A percentile compares a stretch with the other conserved stretches of the same genome.
These are phyloP conservation scores for Neodidymelliopsis sp. DNA, from an alignment of 2,329 filamentous ascomycete species.

Conservation along the genomic window DNA sequence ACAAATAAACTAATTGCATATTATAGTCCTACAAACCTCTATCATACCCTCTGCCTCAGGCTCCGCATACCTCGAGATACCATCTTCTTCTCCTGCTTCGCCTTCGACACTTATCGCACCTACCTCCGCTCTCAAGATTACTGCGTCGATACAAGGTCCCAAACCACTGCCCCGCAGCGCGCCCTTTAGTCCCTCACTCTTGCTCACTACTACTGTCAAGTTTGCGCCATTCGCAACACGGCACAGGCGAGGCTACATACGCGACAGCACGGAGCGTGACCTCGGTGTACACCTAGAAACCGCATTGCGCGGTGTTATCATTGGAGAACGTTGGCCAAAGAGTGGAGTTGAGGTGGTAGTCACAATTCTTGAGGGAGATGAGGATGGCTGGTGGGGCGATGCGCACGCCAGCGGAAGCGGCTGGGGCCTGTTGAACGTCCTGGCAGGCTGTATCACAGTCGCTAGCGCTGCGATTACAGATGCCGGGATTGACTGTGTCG, in stretches of 20 bases:
- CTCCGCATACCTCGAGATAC: conserved; percentile 80
- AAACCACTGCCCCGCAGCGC: conserved; percentile 88
- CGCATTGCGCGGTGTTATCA: conserved; percentile 85
- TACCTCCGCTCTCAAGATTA: conserved; percentile 81
- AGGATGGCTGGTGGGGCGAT: conserved; percentile 74
- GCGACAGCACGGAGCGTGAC: conserved; percentile 86
- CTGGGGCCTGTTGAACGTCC: conserved; percentile 90
- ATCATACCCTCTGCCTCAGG: conserved; percentile 93
- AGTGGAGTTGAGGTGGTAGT: conserved; percentile 95
- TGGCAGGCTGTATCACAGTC: conserved; percentile 91
- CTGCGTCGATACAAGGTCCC: conserved; percentile 91
- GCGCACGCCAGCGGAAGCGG: conserved; percentile 63
- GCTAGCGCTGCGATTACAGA: conserved; percentile 92
- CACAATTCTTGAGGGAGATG: conserved; percentile 91
- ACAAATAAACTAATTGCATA: conserved; percentile 24
- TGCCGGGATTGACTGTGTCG: conserved; percentile 94
- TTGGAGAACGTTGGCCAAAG: conserved; percentile 97
- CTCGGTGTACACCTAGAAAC: conserved; percentile 91
- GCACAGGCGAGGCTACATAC: conserved; percentile 81
- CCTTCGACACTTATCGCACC: conserved; percentile 59
- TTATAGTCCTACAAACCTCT: conserved; percentile 83
- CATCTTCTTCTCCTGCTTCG: conserved; percentile 54
- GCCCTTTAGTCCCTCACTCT: conserved; percentile 89
- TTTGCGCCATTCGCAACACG: conserved; percentile 93
- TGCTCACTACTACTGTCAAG: conserved; percentile 92